A percentile compares a stretch with the other conserved stretches of the same genome.
phyloP scores from a whole-genome alignment of 2,329 filamentous ascomycete genomes.

The Fusarium continuum region DNA sequence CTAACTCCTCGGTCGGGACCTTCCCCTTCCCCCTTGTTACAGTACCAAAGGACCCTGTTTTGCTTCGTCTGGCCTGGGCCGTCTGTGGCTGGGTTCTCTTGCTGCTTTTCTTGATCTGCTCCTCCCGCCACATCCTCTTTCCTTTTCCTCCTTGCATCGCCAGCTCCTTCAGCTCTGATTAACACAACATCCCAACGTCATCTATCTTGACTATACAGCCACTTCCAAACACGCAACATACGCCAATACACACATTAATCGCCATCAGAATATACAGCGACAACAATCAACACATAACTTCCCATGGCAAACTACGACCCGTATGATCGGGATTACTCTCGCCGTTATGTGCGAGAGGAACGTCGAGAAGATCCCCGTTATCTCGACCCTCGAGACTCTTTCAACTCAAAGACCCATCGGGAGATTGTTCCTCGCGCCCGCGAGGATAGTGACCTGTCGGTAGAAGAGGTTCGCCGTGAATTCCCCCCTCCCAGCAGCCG shows the following conservation, averaged over 20 bases:
- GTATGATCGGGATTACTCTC: slow-evolving; percentile 62
- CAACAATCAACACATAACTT: slow-evolving; percentile 7
- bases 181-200: background rate
- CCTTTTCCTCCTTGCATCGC: slow-evolving; percentile 19
- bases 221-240: background rate
- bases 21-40: slow-evolving; percentile 21
- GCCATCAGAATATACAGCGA: slow-evolving; percentile 1
- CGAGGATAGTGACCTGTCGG: slow-evolving; percentile 76
- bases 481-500: slow-evolving; percentile 75
- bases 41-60: slow-evolving; percentile 38
- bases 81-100: slow-evolving; percentile 27
- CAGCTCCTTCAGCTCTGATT: slow-evolving; percentile 3
- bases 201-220: background rate
- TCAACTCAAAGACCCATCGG: slow-evolving; percentile 57
- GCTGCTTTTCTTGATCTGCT: slow-evolving; percentile 22
- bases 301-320: slow-evolving; percentile 61
- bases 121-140: slow-evolving; percentile 20
- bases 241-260: background rate
- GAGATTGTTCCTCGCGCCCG: slow-evolving; percentile 68
- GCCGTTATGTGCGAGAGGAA: slow-evolving; percentile 64
- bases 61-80: slow-evolving; percentile 11
- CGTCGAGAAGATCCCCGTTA: slow-evolving; percentile 63
- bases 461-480: slow-evolving; percentile 86
- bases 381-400: slow-evolving; percentile 61
- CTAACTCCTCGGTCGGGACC: too few species aligned